A percentile compares a stretch with the other conserved stretches of the same genome.
These are phyloP conservation scores for Aspergillus ochraceus DNA, from an alignment of 2,329 filamentous ascomycete species.

Conservation along the genomic window DNA sequence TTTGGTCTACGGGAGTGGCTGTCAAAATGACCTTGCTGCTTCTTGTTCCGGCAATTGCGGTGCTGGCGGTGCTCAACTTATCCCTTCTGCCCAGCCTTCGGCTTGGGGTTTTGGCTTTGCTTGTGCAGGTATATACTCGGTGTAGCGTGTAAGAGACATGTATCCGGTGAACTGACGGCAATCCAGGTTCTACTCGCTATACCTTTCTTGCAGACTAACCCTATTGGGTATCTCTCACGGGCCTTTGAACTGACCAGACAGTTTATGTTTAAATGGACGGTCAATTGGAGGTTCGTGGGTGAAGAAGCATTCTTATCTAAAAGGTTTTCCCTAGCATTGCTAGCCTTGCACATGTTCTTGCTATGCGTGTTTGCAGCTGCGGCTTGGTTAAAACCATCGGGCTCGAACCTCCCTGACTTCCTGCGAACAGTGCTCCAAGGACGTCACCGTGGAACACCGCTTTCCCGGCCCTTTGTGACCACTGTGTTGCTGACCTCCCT, in stretches of 20 bases:
- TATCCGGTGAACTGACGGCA: constrained; percentile 1
- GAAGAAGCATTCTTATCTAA: constrained; percentile 76
- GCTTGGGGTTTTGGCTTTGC: constrained; percentile 69
- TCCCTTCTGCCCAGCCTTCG: constrained; percentile 66
- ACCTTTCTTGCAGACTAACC: constrained; percentile 67
- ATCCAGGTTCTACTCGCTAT: constrained; percentile 54
- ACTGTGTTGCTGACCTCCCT: constrained; percentile 76
- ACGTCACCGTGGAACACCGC: constrained; percentile 54
- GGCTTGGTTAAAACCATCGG: constrained; percentile 71
- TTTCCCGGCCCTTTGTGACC: constrained; percentile 73
- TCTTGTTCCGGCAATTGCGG: constrained; percentile 74
- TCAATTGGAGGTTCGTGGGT: constrained; percentile 96
- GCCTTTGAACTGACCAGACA: constrained; percentile 89
- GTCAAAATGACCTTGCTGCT: constrained; percentile 93
- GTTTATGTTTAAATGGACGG: constrained; percentile 97
- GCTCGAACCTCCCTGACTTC: constrained; percentile 59
- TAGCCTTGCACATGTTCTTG: constrained; percentile 65
- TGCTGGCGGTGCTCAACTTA: constrained; percentile 72
- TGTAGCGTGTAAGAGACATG: neutral
- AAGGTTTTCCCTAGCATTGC: constrained; percentile 66
- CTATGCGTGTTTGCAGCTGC: constrained; percentile 65
- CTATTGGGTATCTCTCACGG: constrained; percentile 70
- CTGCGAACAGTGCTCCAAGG: constrained; percentile 53
- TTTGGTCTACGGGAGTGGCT: constrained; percentile 79
- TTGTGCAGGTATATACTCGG: constrained; percentile 65